A percentile compares a stretch with the other conserved stretches of the same genome.
Evolutionary conservation across 2,329 filamentous ascomycete species (phyloP).

Genomic region (Rutstroemia sp.): DNA sequence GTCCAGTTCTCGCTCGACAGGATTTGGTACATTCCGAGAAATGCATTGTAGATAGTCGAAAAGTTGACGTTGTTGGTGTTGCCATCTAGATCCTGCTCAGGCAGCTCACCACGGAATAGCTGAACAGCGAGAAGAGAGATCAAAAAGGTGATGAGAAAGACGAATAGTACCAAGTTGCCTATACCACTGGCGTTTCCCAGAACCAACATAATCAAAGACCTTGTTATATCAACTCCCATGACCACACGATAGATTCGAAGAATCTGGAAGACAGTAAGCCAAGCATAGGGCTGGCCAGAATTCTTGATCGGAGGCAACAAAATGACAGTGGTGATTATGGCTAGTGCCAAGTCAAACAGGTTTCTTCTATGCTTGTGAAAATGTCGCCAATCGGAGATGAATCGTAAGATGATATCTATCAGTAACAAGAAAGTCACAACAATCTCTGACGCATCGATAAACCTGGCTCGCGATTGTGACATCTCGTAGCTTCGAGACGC

Average conservation of each 20-base stretch:
- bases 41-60: constrained; percentile 87
- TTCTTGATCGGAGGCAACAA: constrained; percentile 73
- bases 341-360: constrained; percentile 71
- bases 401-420: constrained; percentile 73
- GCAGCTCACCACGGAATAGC: constrained; percentile 82
- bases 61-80: constrained; percentile 64
- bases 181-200: constrained; percentile 89
- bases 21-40: constrained; percentile 96
- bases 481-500: constrained; percentile 71
- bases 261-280: constrained; percentile 90
- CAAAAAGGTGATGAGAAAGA: constrained; percentile 91
- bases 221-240: constrained; percentile 77
- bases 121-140: constrained; percentile 90
- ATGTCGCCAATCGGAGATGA: constrained; percentile 69
- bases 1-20: constrained; percentile 98
- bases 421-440: constrained; percentile 72
- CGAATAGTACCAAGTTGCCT: constrained; percentile 88
- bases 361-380: constrained; percentile 73
- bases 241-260: constrained; percentile 88
- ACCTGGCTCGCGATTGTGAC: constrained; percentile 47
- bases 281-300: constrained; percentile 68
- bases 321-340: constrained; percentile 75
- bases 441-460: constrained; percentile 68
- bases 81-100: constrained; percentile 54
- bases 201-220: constrained; percentile 79